phyloP scores from a whole-genome alignment of 2,329 filamentous ascomycete species.

The Fusarium albidum region DNA sequence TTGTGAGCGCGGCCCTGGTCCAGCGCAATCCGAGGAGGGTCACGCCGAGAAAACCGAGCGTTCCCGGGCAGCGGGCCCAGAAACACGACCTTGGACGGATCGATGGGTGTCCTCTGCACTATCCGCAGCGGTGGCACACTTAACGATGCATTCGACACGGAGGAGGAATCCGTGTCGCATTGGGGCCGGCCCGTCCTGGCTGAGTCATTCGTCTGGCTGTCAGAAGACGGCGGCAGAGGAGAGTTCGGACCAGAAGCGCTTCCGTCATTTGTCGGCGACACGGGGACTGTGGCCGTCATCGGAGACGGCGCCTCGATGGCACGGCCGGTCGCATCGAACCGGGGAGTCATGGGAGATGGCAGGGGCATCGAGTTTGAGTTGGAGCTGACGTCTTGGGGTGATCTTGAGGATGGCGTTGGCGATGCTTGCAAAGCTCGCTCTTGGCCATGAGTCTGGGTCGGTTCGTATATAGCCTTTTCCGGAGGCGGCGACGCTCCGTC shows the following conservation, averaged over 20 bases:
- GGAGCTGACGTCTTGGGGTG: slow-evolving; percentile 28
- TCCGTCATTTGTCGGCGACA: slow-evolving; percentile 23
- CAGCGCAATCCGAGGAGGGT: background rate
- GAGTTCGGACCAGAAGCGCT: slow-evolving; percentile 27
- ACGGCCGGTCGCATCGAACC: slow-evolving; percentile 52
- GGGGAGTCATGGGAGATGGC: slow-evolving; percentile 56
- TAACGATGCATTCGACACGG: slow-evolving; percentile 1
- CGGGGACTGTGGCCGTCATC: slow-evolving; percentile 44
- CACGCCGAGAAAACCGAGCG: slow-evolving; percentile 43
- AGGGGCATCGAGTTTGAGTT: slow-evolving; percentile 48
- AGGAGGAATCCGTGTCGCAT: slow-evolving; percentile 14
- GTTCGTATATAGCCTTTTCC: slow-evolving; percentile 42
- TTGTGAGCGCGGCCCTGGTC: slow-evolving; percentile 7
- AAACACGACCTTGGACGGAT: slow-evolving; percentile 61
- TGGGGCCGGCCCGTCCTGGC: slow-evolving; percentile 8
- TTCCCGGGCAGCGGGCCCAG: slow-evolving; percentile 63
- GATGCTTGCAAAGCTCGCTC: slow-evolving; percentile 28
- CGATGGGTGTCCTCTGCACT: slow-evolving; percentile 60
- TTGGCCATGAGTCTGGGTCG: slow-evolving; percentile 27
- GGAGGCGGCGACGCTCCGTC: slow-evolving; percentile 37
- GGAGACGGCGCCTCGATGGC: slow-evolving; percentile 53
- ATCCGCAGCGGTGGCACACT: slow-evolving; percentile 15
- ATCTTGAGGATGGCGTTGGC: slow-evolving; percentile 29
- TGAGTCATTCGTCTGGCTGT: slow-evolving; percentile 17
- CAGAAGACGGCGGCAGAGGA: slow-evolving; percentile 21